Evolutionary conservation across 1,139 yeast genomes (phyloP).

Genomic region (Spathaspora jeffriesii): DNA sequence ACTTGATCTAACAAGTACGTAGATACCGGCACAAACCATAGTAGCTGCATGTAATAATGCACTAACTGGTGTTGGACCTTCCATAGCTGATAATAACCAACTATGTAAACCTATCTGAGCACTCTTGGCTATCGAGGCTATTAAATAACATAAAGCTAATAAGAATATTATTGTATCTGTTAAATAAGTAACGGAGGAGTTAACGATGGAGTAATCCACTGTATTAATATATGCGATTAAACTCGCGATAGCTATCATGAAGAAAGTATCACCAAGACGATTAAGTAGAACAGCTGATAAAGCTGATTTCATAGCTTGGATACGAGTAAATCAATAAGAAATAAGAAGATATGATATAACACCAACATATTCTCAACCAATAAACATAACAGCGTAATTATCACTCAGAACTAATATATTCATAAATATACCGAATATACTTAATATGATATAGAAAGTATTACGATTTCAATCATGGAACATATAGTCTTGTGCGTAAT

Average conservation of each 20-base stretch:
- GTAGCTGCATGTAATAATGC: background rate
- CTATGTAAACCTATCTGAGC: slow-evolving; percentile 15
- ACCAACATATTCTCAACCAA: background rate
- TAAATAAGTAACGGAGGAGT: background rate
- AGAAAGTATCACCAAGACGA: background rate
- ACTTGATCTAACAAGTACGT: background rate
- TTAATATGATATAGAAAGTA: background rate
- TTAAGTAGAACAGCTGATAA: background rate
- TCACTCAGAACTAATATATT: background rate
- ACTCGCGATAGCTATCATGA: background rate
- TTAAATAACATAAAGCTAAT: slow-evolving; percentile 10
- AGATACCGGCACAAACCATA: slow-evolving; percentile 1
- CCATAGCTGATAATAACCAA: slow-evolving; percentile 14
- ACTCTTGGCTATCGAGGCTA: slow-evolving; percentile 14
- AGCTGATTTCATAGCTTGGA: background rate
- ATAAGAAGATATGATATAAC: background rate
- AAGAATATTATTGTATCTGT: background rate
- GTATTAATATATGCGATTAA: background rate
- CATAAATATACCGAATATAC: background rate
- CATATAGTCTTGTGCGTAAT: slow-evolving; percentile 6
- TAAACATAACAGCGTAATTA: background rate
- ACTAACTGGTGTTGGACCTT: slow-evolving; percentile 8
- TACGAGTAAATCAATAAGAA: background rate
- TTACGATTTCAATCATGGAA: background rate
- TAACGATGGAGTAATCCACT: background rate